Evolutionary conservation across 305 asterid genomes (phyloP).

Genomic region (Withania somnifera): DNA sequence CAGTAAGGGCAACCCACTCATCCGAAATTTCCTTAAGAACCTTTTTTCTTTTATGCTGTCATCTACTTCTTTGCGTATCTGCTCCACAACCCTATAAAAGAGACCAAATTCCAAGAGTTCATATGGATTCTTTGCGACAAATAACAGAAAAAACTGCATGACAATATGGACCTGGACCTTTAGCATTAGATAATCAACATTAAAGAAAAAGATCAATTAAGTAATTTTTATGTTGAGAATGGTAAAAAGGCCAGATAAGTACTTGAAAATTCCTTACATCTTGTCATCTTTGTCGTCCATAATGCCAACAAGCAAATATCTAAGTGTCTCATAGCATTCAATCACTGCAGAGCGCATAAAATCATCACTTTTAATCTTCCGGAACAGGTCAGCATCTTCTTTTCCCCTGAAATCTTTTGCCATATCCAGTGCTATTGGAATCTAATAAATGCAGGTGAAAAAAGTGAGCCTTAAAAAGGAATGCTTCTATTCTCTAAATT

Average conservation of each 20-base stretch:
- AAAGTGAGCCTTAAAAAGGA: conserved; percentile 18
- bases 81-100: conserved; percentile 49
- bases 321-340: conserved; percentile 83
- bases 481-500: conserved; percentile 5
- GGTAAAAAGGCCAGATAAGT: background rate
- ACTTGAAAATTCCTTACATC: conserved; percentile 40
- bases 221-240: no score
- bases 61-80: conserved; percentile 54
- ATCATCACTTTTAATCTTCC: conserved; percentile 73
- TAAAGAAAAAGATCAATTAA: background rate
- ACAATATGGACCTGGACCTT: background rate
- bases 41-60: conserved; percentile 36
- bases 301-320: conserved; percentile 51
- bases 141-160: background rate
- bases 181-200: background rate
- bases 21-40: conserved; percentile 56
- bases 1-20: conserved; percentile 66
- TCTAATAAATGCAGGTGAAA: conserved; percentile 32
- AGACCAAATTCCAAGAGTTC: conserved; percentile 5
- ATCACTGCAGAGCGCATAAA: conserved; percentile 82
- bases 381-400: conserved; percentile 81
- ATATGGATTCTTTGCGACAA: background rate
- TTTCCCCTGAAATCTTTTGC: conserved; percentile 81
- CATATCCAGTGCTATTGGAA: conserved; percentile 98
- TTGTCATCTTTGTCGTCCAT: conserved; percentile 48